Evolutionary conservation across 371 early-diverging fungal genomes (phyloP).

Genomic region (Apophysomyces elegans): DNA sequence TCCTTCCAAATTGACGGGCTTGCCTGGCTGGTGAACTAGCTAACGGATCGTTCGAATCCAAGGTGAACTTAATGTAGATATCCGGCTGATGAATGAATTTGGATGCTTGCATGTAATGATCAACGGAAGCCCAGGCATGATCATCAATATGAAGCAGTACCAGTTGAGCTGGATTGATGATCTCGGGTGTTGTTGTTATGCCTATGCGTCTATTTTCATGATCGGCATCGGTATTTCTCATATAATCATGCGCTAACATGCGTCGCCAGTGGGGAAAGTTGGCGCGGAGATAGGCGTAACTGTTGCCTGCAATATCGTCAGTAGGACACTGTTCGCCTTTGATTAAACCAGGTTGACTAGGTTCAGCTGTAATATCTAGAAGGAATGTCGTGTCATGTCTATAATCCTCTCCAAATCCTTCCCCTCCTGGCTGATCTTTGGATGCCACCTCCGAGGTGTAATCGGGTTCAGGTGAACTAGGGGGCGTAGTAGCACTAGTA

Average conservation of each 20-base stretch:
- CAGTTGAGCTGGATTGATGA: conserved; percentile 25
- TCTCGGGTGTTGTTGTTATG: conserved; percentile 1
- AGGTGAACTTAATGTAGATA: conserved; percentile 19
- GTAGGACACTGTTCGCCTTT: conserved; percentile 33
- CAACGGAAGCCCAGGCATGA: conserved; percentile 41
- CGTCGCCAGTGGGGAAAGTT: conserved; percentile 40
- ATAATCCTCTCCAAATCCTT: conserved; percentile 23
- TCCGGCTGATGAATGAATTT: conserved; percentile 21
- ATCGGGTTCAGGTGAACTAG: conserved; percentile 24
- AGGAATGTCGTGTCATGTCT: conserved; percentile 34
- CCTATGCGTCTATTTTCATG: too few relatives aligned
- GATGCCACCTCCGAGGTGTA: conserved; percentile 16
- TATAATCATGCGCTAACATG: conserved; percentile 34
- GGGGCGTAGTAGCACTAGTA: conserved; percentile 10
- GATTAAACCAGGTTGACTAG: conserved; percentile 31
- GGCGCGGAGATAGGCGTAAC: conserved; percentile 24
- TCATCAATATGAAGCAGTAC: conserved; percentile 36
- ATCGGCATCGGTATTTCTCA: conserved; percentile 30
- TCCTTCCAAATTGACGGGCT: conserved; percentile 8
- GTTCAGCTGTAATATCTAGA: conserved; percentile 21
- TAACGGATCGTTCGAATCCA: conserved; percentile 25
- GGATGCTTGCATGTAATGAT: conserved; percentile 32
- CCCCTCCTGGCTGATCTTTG: background rate
- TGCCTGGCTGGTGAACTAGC: conserved; percentile 22
- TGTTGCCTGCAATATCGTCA: conserved; percentile 26